Conservation (phyloP, 805 yeast species). For the Saturnispora ahearnii region DNA sequence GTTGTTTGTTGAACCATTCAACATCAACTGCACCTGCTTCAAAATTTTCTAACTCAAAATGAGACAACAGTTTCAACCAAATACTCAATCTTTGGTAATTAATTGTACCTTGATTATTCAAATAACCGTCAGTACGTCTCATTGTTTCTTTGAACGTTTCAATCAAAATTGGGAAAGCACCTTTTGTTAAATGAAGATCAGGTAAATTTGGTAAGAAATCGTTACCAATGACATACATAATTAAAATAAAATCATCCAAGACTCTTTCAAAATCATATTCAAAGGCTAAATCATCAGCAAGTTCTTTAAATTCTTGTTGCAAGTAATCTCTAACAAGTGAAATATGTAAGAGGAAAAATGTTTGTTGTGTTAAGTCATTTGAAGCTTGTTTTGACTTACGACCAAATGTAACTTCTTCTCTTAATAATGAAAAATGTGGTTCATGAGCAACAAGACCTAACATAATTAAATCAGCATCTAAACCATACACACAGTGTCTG, state of each 20-base stretch:
- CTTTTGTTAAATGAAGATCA: conserved; percentile 84
- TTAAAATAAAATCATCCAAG: conserved; percentile 84
- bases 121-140: conserved; percentile 67
- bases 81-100: conserved; percentile 61
- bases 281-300: conserved; percentile 55
- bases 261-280: conserved; percentile 79
- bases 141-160: conserved; percentile 81
- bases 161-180: conserved; percentile 89
- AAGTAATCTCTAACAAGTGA: conserved; percentile 86
- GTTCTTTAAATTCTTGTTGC: conserved; percentile 71
- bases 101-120: conserved; percentile 75
- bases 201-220: conserved; percentile 97
- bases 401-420: conserved; percentile 95
- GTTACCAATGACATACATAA: conserved; percentile 92
- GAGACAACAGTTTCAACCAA: conserved; percentile 69
- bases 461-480: conserved; percentile 95
- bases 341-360: conserved; percentile 73
- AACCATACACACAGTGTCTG: conserved; percentile 90
- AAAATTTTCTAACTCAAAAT: conserved; percentile 77
- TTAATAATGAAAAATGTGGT: conserved; percentile 86
- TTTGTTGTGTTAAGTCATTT: conserved; percentile 60
- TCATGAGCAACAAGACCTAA: conserved; percentile 86
- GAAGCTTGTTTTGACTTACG: conserved; percentile 25
- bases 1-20: conserved; percentile 83
- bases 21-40: conserved; percentile 78